Percentiles rank a stretch among this genome's conserved stretches.
phyloP scores from a whole-genome alignment of 768 basidiomycete species.

The Steccherinum ochraceum region DNA sequence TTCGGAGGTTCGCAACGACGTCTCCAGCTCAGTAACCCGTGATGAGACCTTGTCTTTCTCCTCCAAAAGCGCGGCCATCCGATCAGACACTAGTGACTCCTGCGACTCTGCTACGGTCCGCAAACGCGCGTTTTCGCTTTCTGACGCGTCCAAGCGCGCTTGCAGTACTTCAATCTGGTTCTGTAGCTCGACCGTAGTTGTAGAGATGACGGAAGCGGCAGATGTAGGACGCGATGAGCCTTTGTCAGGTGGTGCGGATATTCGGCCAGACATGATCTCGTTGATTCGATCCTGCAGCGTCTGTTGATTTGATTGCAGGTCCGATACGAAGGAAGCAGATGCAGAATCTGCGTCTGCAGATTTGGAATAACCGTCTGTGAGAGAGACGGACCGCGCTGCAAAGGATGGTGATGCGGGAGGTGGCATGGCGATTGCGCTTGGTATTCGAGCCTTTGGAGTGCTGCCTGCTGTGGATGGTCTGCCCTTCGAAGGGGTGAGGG shows the following conservation, averaged over 20 bases:
- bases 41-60: slow-evolving; percentile 39
- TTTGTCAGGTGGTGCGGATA: slow-evolving; percentile 5
- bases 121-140: slow-evolving; percentile 65
- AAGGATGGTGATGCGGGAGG: slow-evolving; percentile 62
- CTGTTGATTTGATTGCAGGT: slow-evolving; percentile 33
- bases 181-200: slow-evolving; percentile 27
- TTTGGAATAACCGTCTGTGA: slow-evolving; percentile 25
- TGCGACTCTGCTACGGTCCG: slow-evolving; percentile 22
- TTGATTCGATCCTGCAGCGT: slow-evolving; percentile 46
- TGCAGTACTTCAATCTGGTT: slow-evolving; percentile 35
- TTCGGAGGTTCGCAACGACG: slow-evolving; percentile 34
- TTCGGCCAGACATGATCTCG: slow-evolving; percentile 31
- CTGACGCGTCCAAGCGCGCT: slow-evolving; percentile 49
- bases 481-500: slow-evolving; percentile 27
- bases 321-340: slow-evolving; percentile 18
- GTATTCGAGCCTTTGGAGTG: slow-evolving; percentile 61
- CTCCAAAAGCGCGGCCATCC: slow-evolving; percentile 26
- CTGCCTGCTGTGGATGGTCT: slow-evolving; percentile 25
- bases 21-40: slow-evolving; percentile 38
- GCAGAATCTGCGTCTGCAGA: not conserved
- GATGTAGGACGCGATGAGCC: slow-evolving; percentile 29
- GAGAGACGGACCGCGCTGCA: slow-evolving; percentile 30
- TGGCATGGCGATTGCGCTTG: slow-evolving; percentile 76
- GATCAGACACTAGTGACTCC: slow-evolving; percentile 6
- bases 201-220: slow-evolving; percentile 25